Conservation (phyloP, 164 flowering plant genomes). For the Protea cynaroides region DNA sequence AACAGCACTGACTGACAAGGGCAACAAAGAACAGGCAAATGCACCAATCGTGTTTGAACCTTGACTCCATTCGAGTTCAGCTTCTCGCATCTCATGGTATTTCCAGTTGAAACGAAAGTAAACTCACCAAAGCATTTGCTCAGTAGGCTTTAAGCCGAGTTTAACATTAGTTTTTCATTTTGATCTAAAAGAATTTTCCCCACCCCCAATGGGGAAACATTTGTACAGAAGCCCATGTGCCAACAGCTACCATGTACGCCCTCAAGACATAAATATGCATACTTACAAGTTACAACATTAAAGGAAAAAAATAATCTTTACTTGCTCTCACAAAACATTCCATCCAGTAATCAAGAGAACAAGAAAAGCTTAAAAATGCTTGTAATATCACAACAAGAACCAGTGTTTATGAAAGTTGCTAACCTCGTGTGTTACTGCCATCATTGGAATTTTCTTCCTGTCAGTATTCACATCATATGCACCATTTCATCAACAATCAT, state of each 20-base stretch:
- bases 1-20: background rate
- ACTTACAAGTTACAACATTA: background rate
- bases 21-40: background rate
- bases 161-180: too few relatives aligned
- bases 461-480: conserved; percentile 43
- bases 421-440: background rate
- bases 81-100: too few relatives aligned
- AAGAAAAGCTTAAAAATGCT: background rate
- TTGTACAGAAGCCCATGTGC: too few relatives aligned
- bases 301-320: background rate
- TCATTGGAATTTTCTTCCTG: background rate
- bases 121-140: too few relatives aligned
- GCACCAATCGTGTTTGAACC: too few relatives aligned
- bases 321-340: background rate
- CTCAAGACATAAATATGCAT: background rate
- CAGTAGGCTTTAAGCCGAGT: too few relatives aligned
- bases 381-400: background rate
- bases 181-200: too few relatives aligned
- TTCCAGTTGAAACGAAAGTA: too few relatives aligned
- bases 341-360: background rate
- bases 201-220: too few relatives aligned
- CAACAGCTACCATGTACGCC: too few relatives aligned
- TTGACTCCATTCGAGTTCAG: too few relatives aligned
- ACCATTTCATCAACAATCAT: conserved; percentile 62
- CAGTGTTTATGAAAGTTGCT: background rate